A percentile compares a stretch with the other conserved stretches of the same genome.
phyloP scores from a whole-genome alignment of 163 green algal species.

The Scenedesmus sp. region DNA sequence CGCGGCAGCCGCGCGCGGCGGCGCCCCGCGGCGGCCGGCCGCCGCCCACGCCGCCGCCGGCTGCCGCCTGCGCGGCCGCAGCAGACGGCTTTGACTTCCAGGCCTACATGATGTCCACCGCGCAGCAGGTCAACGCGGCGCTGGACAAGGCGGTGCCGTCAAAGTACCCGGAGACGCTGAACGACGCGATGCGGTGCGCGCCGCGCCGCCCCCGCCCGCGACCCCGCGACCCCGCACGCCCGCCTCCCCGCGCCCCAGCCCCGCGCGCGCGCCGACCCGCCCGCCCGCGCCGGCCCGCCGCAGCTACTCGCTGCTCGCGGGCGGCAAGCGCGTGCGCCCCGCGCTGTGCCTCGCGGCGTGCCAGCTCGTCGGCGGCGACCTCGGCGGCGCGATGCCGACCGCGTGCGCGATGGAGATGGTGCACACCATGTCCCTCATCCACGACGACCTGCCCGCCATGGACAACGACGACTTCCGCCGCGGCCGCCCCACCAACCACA shows the following conservation, averaged over 20 bases:
- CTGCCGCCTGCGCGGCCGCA: background rate
- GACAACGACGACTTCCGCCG: constrained; percentile 98
- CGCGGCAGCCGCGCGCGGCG: background rate
- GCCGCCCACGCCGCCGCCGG: background rate
- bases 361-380: constrained; percentile 90
- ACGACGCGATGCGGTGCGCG: constrained; percentile 90
- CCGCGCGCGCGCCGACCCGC: too few species aligned
- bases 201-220: too few species aligned
- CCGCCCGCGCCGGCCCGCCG: too few species aligned
- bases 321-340: constrained; percentile 96
- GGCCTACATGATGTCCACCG: constrained; percentile 80
- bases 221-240: too few species aligned
- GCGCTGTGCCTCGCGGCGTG: constrained; percentile 94
- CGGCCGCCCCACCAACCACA: constrained; percentile 95
- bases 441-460: constrained; percentile 99
- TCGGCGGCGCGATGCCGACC: constrained; percentile 86
- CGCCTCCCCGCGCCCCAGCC: too few species aligned
- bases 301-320: constrained; percentile 91
- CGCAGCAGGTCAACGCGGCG: constrained; percentile 79
- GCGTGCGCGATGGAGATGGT: constrained; percentile 99
- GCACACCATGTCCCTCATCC: constrained; percentile 99
- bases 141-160: constrained; percentile 80
- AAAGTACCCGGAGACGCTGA: constrained; percentile 90
- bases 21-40: background rate
- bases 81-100: constrained; percentile 80